These are phyloP conservation scores for Thinopyrum elongatum DNA, from an alignment of 176 grass and related monocot genomes.

Conservation along the genomic window DNA sequence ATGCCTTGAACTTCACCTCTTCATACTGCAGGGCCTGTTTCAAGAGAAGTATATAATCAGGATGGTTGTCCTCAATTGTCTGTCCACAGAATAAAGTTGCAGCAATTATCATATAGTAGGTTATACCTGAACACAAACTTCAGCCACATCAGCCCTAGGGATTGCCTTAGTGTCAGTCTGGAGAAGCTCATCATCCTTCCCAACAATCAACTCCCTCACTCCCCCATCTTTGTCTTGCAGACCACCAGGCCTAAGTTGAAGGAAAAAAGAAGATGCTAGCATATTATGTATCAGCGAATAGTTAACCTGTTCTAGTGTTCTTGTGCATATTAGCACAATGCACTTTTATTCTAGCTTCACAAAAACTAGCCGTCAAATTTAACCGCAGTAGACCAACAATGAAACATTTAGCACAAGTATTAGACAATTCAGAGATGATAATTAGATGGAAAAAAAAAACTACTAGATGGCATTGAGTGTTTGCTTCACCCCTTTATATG, in stretches of 20 bases:
- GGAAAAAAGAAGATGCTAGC: not conserved
- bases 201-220: slow-evolving; percentile 68
- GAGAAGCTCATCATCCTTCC: slow-evolving; percentile 86
- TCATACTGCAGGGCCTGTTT: slow-evolving; percentile 71
- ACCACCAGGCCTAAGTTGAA: slow-evolving; percentile 66
- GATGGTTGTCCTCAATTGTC: not conserved
- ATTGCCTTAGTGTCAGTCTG: slow-evolving; percentile 78
- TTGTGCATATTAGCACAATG: not conserved
- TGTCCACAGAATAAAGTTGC: not conserved
- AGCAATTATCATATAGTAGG: not conserved
- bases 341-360: not conserved
- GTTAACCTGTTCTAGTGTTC: not conserved
- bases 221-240: slow-evolving; percentile 79
- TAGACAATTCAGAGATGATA: not conserved
- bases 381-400: not conserved
- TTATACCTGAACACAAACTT: slow-evolving; percentile 87
- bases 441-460: not conserved
- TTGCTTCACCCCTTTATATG: not conserved
- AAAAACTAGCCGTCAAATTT: not conserved
- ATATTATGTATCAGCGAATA: not conserved
- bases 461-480: not conserved
- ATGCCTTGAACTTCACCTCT: slow-evolving; percentile 82
- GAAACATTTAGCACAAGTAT: not conserved
- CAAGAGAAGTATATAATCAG: slow-evolving; percentile 9
- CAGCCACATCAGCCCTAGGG: slow-evolving; percentile 86